Base-by-base conservation (phyloP, 2,329 filamentous ascomycete genomes). In the Zalaria obscura region DNA sequence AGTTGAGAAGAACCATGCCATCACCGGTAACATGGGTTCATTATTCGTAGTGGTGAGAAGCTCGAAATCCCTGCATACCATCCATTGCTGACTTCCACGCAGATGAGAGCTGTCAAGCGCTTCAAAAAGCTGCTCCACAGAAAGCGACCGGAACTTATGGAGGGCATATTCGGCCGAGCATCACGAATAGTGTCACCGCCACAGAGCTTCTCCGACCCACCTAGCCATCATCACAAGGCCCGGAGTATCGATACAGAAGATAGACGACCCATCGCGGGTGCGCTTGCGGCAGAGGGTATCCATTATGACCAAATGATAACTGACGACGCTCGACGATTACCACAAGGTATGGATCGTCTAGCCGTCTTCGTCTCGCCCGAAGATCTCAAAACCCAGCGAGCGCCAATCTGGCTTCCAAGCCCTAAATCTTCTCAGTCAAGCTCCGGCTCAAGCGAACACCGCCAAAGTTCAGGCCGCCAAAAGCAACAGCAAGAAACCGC, bases 21-120 rank as follows among this genome's bases (percentile, higher is more conserved):
- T 96, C 48, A 96, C 91, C 3, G 76, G 76, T 25, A 93, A 87
- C 55, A 87, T 96, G 73, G 80, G 80, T 45, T 81, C 91, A 55
- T 70, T 96, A 2, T 69, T 96, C 43, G 84, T 79, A 40, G 84
- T 96, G 49, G 82, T 86, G 70, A 45, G 61, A 58, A 7, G 8
- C 25, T n/a, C 18, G 25, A n/a, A 18, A n/a, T 10, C 28, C 25
- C 11, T 39, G 9, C 8, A 35, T 39, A 6, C 10, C 18, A 39
- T 7, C n/a, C 29, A 32, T 32, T 32, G 29, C 41, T 39, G 10
- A 41, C 35, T 9, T 32, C 26, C 6, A 31, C 33, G 4, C 33
- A 86, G 80, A 83, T 96, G 69, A 91, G 85, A 74, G 91, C 88
- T 3, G 89, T 93, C 34, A 79, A 81, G 48, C 83, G 82, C 44